phyloP scores from a whole-genome alignment of 2,329 filamentous ascomycete species.

The Exophiala xenobiotica region DNA sequence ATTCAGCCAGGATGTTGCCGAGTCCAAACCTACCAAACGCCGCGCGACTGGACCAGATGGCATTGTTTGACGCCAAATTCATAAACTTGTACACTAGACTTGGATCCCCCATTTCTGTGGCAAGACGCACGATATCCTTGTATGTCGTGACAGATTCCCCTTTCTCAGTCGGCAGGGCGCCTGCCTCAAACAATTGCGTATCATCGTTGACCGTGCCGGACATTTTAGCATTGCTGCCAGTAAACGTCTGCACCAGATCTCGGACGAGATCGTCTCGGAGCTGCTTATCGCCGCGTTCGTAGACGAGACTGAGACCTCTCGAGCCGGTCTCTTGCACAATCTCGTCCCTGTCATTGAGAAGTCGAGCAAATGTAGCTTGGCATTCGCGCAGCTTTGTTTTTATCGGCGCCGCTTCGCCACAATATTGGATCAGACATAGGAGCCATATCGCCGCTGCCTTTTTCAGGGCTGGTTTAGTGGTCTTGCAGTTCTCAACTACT shows the following conservation, averaged over 20 bases:
- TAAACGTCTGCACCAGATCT: conserved; percentile 87
- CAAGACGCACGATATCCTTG: conserved; percentile 92
- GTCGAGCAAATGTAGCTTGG: conserved; percentile 82
- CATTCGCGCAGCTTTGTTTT: conserved; percentile 73
- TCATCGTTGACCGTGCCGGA: conserved; percentile 79
- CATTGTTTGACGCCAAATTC: conserved; percentile 92
- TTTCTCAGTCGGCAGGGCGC: conserved; percentile 84
- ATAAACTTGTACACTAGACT: conserved; percentile 98
- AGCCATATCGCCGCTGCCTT: conserved; percentile 96
- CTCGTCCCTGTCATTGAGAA: conserved; percentile 85
- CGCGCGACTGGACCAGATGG: conserved; percentile 95
- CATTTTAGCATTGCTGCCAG: conserved; percentile 68
- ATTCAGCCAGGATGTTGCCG: conserved; percentile 86
- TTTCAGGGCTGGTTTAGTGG: conserved; percentile 82
- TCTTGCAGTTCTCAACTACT: conserved; percentile 73
- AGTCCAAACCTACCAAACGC: conserved; percentile 93
- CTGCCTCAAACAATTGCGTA: conserved; percentile 90
- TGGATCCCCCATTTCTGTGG: conserved; percentile 94
- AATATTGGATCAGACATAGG: conserved; percentile 86
- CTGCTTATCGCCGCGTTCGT: conserved; percentile 81
- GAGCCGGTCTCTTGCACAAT: conserved; percentile 95
- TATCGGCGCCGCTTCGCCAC: conserved; percentile 69
- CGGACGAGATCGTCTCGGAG: conserved; percentile 80
- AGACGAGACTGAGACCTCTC: conserved; percentile 84
- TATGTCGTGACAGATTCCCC: conserved; percentile 90